Evolutionary conservation across 2,329 filamentous ascomycete species (phyloP).

Genomic region (Diaporthe citri): DNA sequence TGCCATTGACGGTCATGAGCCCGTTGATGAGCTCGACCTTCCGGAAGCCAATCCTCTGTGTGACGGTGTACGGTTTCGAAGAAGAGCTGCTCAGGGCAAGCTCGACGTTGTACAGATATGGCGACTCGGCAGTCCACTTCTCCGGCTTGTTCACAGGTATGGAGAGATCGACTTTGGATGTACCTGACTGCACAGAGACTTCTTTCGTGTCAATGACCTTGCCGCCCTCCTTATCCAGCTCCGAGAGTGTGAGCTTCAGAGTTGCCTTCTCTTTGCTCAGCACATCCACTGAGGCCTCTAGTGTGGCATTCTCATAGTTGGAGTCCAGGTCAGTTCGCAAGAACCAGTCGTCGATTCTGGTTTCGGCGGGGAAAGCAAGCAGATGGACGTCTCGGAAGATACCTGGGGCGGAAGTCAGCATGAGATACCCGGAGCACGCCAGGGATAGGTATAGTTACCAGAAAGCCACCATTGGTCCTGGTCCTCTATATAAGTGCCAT

Average conservation of each 20-base stretch:
- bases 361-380: slow-evolving; percentile 64
- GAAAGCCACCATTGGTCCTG: slow-evolving; percentile 79
- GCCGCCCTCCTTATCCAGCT: slow-evolving; percentile 53
- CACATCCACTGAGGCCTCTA: slow-evolving; percentile 63
- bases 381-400: slow-evolving; percentile 78
- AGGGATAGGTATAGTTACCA: slow-evolving; percentile 49
- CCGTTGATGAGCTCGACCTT: slow-evolving; percentile 72
- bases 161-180: slow-evolving; percentile 54
- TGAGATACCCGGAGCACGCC: not conserved
- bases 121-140: slow-evolving; percentile 79
- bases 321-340: slow-evolving; percentile 66
- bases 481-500: slow-evolving; percentile 78
- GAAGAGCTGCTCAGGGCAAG: slow-evolving; percentile 52
- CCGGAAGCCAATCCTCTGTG: slow-evolving; percentile 73
- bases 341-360: slow-evolving; percentile 69
- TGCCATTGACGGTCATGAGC: slow-evolving; percentile 73
- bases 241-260: slow-evolving; percentile 58
- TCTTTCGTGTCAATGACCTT: slow-evolving; percentile 46
- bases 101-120: slow-evolving; percentile 69
- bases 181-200: slow-evolving; percentile 45
- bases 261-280: slow-evolving; percentile 49
- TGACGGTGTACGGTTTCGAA: slow-evolving; percentile 53
- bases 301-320: slow-evolving; percentile 62
- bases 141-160: slow-evolving; percentile 64
- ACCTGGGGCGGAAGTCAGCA: slow-evolving; percentile 47